phyloP scores from a whole-genome alignment of 2,329 filamentous ascomycete species.

The Rachicladosporium sp. region DNA sequence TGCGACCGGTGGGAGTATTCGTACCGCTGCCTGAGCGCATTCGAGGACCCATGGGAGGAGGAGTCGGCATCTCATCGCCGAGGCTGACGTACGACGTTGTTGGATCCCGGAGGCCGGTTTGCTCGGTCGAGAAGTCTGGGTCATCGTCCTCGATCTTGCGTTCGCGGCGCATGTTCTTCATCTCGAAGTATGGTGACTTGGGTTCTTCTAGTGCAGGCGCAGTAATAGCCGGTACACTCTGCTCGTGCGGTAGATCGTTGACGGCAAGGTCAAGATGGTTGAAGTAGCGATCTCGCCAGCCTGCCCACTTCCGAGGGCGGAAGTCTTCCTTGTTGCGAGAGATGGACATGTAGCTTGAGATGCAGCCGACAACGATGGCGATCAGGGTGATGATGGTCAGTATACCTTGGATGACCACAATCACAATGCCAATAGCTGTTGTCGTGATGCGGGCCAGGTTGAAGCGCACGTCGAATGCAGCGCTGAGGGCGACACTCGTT shows the following conservation, averaged over 20 bases:
- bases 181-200: constrained; percentile 38
- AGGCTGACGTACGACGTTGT: constrained; percentile 21
- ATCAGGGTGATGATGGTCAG: constrained; percentile 53
- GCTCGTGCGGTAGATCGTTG: constrained; percentile 41
- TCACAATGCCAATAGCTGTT: constrained; percentile 59
- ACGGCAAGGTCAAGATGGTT: constrained; percentile 49
- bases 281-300: constrained; percentile 52
- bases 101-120: constrained; percentile 9
- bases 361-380: constrained; percentile 50
- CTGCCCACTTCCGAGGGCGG: constrained; percentile 42
- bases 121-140: constrained; percentile 21
- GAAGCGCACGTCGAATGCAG: constrained; percentile 54
- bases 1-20: constrained; percentile 14
- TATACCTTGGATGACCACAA: constrained; percentile 62
- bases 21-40: constrained; percentile 1
- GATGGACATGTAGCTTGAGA: constrained; percentile 62
- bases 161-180: constrained; percentile 43
- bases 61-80: constrained; percentile 8
- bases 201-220: constrained; percentile 22
- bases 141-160: constrained; percentile 64
- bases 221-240: constrained; percentile 18
- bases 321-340: constrained; percentile 55
- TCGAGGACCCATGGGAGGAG: constrained; percentile 3
- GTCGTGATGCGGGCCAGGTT: constrained; percentile 52
- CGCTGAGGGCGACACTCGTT: constrained; percentile 54